Percentiles rank a stretch among this genome's conserved stretches.
These are phyloP conservation scores for Omphalotus guepiniiformis DNA, from an alignment of 768 basidiomycete genomes.

Conservation along the genomic window DNA sequence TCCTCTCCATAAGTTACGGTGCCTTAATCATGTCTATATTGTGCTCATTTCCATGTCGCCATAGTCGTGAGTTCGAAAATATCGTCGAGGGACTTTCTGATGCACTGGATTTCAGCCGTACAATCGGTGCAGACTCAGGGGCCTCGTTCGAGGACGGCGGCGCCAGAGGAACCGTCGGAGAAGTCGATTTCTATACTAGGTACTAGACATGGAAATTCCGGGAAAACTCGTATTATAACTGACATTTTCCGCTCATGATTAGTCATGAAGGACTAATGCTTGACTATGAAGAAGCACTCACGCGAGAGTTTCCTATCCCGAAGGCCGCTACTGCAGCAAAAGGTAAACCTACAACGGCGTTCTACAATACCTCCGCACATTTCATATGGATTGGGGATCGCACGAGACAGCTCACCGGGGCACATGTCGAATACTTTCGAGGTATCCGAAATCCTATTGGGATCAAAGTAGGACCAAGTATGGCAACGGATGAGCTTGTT, in stretches of 20 bases:
- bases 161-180: slow-evolving; percentile 66
- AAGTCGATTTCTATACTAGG: slow-evolving; percentile 95
- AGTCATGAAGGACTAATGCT: slow-evolving; percentile 95
- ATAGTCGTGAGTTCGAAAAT: slow-evolving; percentile 80
- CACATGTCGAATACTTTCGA: slow-evolving; percentile 93
- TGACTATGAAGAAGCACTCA: slow-evolving; percentile 88
- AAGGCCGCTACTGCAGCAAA: slow-evolving; percentile 10
- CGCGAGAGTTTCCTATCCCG: slow-evolving; percentile 56
- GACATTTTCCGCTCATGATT: background rate
- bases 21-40: slow-evolving; percentile 4
- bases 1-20: too few species aligned
- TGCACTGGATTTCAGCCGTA: slow-evolving; percentile 89
- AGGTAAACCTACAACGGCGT: slow-evolving; percentile 36
- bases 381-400: slow-evolving; percentile 98
- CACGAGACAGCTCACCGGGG: slow-evolving; percentile 86
- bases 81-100: slow-evolving; percentile 84
- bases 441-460: slow-evolving; percentile 93
- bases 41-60: background rate
- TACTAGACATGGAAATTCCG: slow-evolving; percentile 18
- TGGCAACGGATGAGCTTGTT: slow-evolving; percentile 75
- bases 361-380: slow-evolving; percentile 91
- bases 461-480: slow-evolving; percentile 91
- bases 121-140: slow-evolving; percentile 67
- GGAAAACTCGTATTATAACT: background rate
- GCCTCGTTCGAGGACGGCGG: slow-evolving; percentile 69